phyloP scores from a whole-genome alignment of 305 asterid genomes.

The Lippia alba region DNA sequence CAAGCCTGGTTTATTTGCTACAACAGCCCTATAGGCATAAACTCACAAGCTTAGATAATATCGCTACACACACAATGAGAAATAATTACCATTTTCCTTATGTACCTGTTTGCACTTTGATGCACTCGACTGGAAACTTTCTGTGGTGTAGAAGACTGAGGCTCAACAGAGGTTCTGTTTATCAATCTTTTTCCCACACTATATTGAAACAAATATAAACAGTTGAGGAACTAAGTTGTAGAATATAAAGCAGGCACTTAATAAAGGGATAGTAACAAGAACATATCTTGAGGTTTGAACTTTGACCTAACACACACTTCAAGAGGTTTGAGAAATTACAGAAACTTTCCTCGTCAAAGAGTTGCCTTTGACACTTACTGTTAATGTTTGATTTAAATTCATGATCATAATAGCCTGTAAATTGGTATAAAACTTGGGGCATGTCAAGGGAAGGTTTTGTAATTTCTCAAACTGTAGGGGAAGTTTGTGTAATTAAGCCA shows the following conservation, averaged over 20 bases:
- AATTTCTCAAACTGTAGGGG: no score
- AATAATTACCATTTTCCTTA: conserved; percentile 7
- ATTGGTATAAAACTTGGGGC: no score
- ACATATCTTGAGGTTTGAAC: no score
- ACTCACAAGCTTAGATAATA: conserved; percentile 12
- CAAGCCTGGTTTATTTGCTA: conserved; percentile 33
- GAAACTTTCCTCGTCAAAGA: no score
- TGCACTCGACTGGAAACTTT: conserved; percentile 35
- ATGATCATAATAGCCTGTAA: no score
- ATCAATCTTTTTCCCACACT: conserved; percentile 40
- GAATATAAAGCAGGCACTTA: neutral
- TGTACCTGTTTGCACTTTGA: conserved; percentile 55
- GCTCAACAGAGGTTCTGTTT: conserved; percentile 22
- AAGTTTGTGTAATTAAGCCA: no score
- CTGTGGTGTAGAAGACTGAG: conserved; percentile 35
- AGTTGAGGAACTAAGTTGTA: neutral
- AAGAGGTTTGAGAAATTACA: no score
- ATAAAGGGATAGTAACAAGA: neutral
- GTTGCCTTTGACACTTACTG: no score
- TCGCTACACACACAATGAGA: neutral
- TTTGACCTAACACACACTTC: no score
- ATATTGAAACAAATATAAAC: conserved; percentile 17
- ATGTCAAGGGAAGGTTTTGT: no score
- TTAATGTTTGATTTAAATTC: no score
- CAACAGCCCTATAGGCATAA: conserved; percentile 38